Base-by-base conservation (phyloP, 306 rosid species). In the Trifolium dubium region DNA sequence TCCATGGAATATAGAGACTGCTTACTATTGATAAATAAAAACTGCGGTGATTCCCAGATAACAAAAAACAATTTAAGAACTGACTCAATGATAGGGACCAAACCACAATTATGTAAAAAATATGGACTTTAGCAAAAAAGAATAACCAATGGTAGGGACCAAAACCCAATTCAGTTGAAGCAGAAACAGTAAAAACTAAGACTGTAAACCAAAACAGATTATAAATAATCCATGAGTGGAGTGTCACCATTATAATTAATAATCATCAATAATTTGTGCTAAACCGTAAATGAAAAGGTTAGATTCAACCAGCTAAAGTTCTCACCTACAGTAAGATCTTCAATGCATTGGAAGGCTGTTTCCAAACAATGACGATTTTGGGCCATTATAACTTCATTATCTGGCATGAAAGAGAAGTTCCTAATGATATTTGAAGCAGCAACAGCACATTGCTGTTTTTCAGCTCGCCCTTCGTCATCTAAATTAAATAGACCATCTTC, bases 401-500 rank as follows among this genome's bases (percentile, higher is more conserved):
- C 99, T 49, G 96, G 99, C 98, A 95, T 95, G 83, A 95, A 95
- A 64, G 99, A 95, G 81, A 95, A 95, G 85, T 95, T 95, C 58
- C 98, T 86, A 63, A 95, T 81, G 77, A 95, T 76, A 87, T 95
- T 95, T 72, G 99, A 95, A 78, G 98, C 99, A 54, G 80, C 94
- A 77, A 88, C 97, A 67, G 98, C 98, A 82, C 97, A 90, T 32
- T 84, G 92, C 80, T 95, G 98, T 70, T 82, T 95, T 82, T 95
- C 99, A 34, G 89, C 86, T 73, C 98, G 85, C 75, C 93, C 98
- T 86, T 89, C 98, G 0, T 95, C 99, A 71, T 95, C 98, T 71
- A 88, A 83, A 81, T 92, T 91, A 82, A 92, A 92, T 43, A 95
- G 84, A 79, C 98, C 85, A 71, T 95, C 98, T 85, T 95, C 99